Evolutionary conservation across 2,329 filamentous ascomycete genomes (phyloP).

Genomic region (Cercospora nicotianae): DNA sequence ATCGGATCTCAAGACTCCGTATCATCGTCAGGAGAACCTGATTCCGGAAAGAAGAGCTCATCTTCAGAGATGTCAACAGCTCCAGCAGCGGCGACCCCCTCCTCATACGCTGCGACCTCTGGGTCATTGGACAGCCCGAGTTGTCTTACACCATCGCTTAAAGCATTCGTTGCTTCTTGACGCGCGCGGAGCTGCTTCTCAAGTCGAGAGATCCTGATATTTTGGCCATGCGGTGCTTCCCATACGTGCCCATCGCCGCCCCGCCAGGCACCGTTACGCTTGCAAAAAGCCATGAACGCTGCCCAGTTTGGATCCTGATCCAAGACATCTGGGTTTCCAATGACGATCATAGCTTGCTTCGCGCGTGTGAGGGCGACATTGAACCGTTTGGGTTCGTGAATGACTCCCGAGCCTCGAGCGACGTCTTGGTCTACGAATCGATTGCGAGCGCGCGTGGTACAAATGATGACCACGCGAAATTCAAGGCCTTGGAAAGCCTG

Average conservation of each 20-base stretch:
- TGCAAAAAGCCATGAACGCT: slow-evolving; percentile 30
- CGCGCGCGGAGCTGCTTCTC: slow-evolving; percentile 21
- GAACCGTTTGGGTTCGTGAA: slow-evolving; percentile 31
- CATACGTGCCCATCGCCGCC: slow-evolving; percentile 5
- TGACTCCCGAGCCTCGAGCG: slow-evolving; percentile 29
- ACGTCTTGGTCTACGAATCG: slow-evolving; percentile 33
- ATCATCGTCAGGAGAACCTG: background rate
- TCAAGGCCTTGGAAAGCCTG: slow-evolving; percentile 35
- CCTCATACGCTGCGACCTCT: slow-evolving; percentile 9
- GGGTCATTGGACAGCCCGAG: slow-evolving; percentile 8
- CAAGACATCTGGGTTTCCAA: slow-evolving; percentile 30
- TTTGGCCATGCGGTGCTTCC: slow-evolving; percentile 17
- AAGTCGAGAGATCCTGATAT: slow-evolving; percentile 24
- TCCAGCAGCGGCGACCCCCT: slow-evolving; percentile 10
- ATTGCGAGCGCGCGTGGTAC: slow-evolving; percentile 32
- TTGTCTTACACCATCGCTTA: background rate
- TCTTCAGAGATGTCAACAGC: background rate
- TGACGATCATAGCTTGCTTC: slow-evolving; percentile 31
- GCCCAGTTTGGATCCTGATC: slow-evolving; percentile 30
- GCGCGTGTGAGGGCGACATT: slow-evolving; percentile 34
- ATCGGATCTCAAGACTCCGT: background rate
- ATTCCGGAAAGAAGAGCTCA: background rate
- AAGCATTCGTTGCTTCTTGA: background rate
- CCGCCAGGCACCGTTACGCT: slow-evolving; percentile 23
- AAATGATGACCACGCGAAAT: slow-evolving; percentile 30